phyloP scores from a whole-genome alignment of 2,329 filamentous ascomycete species.

The Curvularia lunata region DNA sequence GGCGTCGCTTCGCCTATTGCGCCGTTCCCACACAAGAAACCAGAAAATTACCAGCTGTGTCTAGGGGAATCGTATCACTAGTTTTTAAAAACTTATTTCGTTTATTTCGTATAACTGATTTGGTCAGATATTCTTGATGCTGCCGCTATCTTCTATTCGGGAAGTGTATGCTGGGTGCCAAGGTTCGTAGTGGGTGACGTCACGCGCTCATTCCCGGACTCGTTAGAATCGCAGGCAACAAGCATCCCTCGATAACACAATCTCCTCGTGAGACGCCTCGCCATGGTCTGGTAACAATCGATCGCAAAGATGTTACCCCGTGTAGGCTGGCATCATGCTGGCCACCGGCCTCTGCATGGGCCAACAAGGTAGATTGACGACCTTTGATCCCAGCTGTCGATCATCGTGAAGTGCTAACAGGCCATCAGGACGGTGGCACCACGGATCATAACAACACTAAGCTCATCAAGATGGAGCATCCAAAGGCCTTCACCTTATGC shows the following conservation, averaged over 20 bases:
- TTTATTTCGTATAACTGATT: background rate
- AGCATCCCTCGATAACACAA: background rate
- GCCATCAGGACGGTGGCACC: conserved; percentile 22
- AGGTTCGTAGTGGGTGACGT: conserved; percentile 17
- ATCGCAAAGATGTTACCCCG: conserved; percentile 26
- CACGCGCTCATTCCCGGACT: conserved; percentile 9
- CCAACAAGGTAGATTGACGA: conserved; percentile 31
- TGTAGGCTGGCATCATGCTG: conserved; percentile 28
- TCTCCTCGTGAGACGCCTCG: conserved; percentile 2
- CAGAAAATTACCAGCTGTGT: background rate
- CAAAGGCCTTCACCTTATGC: conserved; percentile 13
- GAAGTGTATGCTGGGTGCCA: conserved; percentile 8
- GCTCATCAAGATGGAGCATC: conserved; percentile 1
- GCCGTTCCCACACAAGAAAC: background rate
- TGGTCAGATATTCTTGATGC: background rate
- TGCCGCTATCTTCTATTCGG: background rate
- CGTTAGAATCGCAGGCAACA: conserved; percentile 7
- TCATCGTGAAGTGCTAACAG: conserved; percentile 32
- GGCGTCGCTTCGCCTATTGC: background rate
- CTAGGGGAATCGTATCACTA: background rate
- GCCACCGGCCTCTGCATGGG: conserved; percentile 25
- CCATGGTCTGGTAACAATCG: conserved; percentile 21
- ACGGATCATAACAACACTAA: conserved; percentile 8
- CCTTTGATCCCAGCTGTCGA: conserved; percentile 28
- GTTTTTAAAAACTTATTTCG: background rate